Evolutionary conservation across 768 basidiomycete species (phyloP).

Genomic region (Boletus coccyginus): DNA sequence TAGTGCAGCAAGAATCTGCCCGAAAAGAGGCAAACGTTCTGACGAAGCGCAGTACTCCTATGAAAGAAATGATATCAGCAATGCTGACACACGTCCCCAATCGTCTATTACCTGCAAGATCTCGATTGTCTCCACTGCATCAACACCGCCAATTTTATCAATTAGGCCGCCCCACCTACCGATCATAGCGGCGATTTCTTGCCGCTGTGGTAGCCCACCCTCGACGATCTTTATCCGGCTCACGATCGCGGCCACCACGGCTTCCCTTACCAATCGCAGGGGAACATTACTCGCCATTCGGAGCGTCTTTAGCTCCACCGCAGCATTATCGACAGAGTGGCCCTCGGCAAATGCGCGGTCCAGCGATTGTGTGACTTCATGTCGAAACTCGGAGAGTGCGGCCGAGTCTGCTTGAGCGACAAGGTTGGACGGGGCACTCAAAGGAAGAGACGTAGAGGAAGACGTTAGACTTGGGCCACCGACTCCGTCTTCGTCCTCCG

Average conservation of each 20-base stretch:
- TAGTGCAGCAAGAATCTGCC: slow-evolving; percentile 77
- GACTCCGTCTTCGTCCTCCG: slow-evolving; percentile 40
- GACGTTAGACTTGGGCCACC: slow-evolving; percentile 37
- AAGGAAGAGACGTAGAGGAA: slow-evolving; percentile 46
- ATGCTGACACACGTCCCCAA: neutral
- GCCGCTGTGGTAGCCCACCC: slow-evolving; percentile 56
- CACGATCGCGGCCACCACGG: slow-evolving; percentile 84
- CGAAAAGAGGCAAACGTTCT: slow-evolving; percentile 69
- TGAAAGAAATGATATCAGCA: neutral
- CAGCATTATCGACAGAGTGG: slow-evolving; percentile 89
- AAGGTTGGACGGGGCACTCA: slow-evolving; percentile 38
- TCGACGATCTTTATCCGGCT: slow-evolving; percentile 64
- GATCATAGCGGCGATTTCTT: slow-evolving; percentile 61
- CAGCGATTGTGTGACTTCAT: slow-evolving; percentile 79
- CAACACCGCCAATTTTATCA: slow-evolving; percentile 76
- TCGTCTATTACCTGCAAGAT: slow-evolving; percentile 62
- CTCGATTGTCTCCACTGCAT: slow-evolving; percentile 76
- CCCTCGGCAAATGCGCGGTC: slow-evolving; percentile 90
- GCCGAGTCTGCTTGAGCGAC: slow-evolving; percentile 40
- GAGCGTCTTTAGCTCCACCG: slow-evolving; percentile 92
- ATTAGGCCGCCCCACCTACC: slow-evolving; percentile 83
- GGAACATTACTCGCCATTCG: slow-evolving; percentile 96
- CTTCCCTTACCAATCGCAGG: slow-evolving; percentile 79
- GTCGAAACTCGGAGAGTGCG: slow-evolving; percentile 66
- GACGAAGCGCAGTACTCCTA: slow-evolving; percentile 68